These are phyloP conservation scores for Cercophora newfieldiana DNA, from an alignment of 495 filamentous ascomycete species.

Conservation along the genomic window DNA sequence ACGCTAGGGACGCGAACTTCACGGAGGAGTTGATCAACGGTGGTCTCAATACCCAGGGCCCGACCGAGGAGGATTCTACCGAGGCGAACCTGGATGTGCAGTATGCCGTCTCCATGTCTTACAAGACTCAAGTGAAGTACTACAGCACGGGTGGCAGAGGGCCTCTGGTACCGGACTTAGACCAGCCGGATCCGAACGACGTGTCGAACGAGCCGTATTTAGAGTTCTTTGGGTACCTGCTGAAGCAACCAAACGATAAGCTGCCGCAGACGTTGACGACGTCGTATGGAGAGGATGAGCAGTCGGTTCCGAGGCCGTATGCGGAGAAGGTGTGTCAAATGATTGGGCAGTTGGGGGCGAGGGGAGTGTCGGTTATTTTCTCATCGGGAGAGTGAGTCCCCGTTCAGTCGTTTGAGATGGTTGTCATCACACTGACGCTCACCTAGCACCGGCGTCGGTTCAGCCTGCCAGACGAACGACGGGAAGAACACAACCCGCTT, in stretches of 20 bases:
- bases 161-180: slow-evolving; percentile 19
- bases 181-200: slow-evolving; percentile 47
- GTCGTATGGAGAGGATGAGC: slow-evolving; percentile 76
- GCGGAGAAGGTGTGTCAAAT: slow-evolving; percentile 65
- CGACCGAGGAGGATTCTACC: slow-evolving; percentile 37
- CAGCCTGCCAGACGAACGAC: slow-evolving; percentile 65
- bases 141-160: slow-evolving; percentile 62
- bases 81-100: slow-evolving; percentile 78
- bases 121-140: slow-evolving; percentile 61
- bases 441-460: slow-evolving; percentile 67
- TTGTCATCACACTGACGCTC: slow-evolving; percentile 63
- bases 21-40: slow-evolving; percentile 58
- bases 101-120: slow-evolving; percentile 60
- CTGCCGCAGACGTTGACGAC: slow-evolving; percentile 71
- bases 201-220: slow-evolving; percentile 76
- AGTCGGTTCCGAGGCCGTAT: slow-evolving; percentile 64
- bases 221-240: slow-evolving; percentile 59
- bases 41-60: slow-evolving; percentile 53
- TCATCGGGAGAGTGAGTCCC: slow-evolving; percentile 59
- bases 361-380: slow-evolving; percentile 71
- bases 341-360: slow-evolving; percentile 65
- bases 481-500: slow-evolving; percentile 57
- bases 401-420: slow-evolving; percentile 43
- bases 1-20: slow-evolving; percentile 54
- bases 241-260: slow-evolving; percentile 36